Base-by-base conservation (phyloP, 2,329 filamentous ascomycete species). In the Phaeosphaeriaceae sp. region DNA sequence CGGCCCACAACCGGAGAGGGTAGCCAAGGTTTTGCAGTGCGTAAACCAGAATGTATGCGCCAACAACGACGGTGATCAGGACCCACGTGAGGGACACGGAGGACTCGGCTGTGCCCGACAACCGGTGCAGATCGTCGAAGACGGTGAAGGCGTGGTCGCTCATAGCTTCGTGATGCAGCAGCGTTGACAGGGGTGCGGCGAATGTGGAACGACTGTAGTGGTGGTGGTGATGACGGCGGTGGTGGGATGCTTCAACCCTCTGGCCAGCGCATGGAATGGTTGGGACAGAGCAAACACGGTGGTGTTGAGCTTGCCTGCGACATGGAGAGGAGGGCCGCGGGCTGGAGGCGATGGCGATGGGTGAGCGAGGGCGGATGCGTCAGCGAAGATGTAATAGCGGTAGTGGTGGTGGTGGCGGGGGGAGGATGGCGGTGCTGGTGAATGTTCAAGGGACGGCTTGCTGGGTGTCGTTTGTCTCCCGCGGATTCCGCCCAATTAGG, bases 1-100 rank as follows among this genome's bases (percentile, higher is more conserved):
- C 83, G 78, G 76, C 87, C 69, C 52, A 88, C 72, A 65, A 83
- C 79, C 56, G 80, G 71, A 67, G 65, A 0, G 75, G 74, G 54
- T 61, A 74, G n/a, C 73, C 72, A 7, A 70, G 57, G 17, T 69
- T 54, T 4, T 74, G 72, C 17, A 73, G 60, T 6, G 62, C 58
- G 48, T 67, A 72, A 59, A 69, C 71, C 44, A 78, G 48, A 20
- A 71, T 53, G 67, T 73, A 71, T 53, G 66, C 53, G 36, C 66
- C 69, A 15, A 66, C 57, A 36, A 73, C 33, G 9, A 62, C 47
- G 3, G 66, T 63, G 10, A 75, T 52, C 13, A 71, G 50, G 42
- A 62, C 33, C 20, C 68, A 63, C 20, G 61, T 60, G 48, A 62
- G 58, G 13, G 61, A 53, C 19, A 60, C 51, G 41, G 51, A 51